Evolutionary conservation across 108 stramenopile species (phyloP), one percentile per base, ranked within the genome.

Genomic region (Pelagomonas calceolata): DNA sequence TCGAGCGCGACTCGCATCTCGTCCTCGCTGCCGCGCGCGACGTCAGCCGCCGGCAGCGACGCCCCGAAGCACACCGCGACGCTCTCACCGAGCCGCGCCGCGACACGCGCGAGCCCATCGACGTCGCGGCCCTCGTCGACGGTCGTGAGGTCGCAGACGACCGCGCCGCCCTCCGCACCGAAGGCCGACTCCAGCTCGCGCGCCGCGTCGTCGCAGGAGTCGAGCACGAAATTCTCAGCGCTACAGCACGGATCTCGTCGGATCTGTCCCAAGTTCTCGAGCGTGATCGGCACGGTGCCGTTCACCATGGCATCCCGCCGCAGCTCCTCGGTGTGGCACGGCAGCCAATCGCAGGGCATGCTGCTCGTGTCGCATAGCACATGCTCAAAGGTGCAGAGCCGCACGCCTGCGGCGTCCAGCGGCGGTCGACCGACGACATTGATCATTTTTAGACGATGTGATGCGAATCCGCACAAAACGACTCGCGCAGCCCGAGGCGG

Each of bases 101-200:
- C 51, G 51, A 1, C 3, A 26, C 51, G 51, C 51, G 29, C 51
- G 51, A 60, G 51, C 21, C 21, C 51, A 26, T 26, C 51, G 7
- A 60, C 51, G 51, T 60, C 51, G 7, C 51, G 51, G 51, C 51
- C 51, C 51, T 60, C 51, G 51, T 60, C 51, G 21, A 60, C 51
- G 51, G 14, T 26, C 0, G 51, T 60, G 3, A 12, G 7, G 7
- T 60, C 51, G 26, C 51, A 60, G 26, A 60, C 26, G 51, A 60
- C 26, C 7, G 51, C 51, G 21, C 14, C 21, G 21, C 26, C 51
- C 21, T 4, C 51, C 7, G 51, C 21, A 3, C 51, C 1, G 7
- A 3, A 17, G 51, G 29, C 7, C 51, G 18, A 17, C 3, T 16
- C 51, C 0, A 60, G 21, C 51, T 60, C 51, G 3, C 51, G 51